phyloP scores from a whole-genome alignment of 2,329 filamentous ascomycete genomes.

The Monilinia fructicola region DNA sequence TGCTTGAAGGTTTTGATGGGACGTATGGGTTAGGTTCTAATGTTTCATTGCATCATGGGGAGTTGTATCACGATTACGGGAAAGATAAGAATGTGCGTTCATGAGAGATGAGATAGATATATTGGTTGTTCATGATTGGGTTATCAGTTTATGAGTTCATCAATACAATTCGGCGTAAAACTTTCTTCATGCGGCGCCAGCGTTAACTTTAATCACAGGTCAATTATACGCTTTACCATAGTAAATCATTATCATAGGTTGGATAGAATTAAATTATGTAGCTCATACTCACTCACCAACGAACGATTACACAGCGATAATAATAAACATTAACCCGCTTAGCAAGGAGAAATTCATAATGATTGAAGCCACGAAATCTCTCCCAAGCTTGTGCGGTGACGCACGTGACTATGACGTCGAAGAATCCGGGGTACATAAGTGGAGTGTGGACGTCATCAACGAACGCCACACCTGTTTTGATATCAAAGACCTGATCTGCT shows the following conservation, averaged over 20 bases:
- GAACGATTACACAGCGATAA: no score
- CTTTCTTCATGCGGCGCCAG: no score
- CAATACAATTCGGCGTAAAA: background rate
- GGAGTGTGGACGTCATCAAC: background rate
- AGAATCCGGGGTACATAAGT: constrained; percentile 15
- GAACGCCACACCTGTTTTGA: background rate
- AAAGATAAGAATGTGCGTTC: background rate
- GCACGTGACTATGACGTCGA: constrained; percentile 5
- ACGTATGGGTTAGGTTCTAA: background rate
- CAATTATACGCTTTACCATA: no score
- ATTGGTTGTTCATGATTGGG: background rate
- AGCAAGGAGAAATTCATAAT: no score
- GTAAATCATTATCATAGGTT: no score
- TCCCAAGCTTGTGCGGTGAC: background rate
- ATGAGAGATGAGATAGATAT: background rate
- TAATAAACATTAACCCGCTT: no score
- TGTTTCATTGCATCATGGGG: background rate
- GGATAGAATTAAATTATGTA: no score
- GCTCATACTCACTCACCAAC: no score
- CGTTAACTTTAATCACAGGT: no score
- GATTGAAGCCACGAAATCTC: no score
- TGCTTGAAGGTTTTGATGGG: background rate
- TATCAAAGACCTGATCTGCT: background rate
- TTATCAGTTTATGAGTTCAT: background rate
- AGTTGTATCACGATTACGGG: background rate